These are phyloP conservation scores for Corynespora cassiicola DNA, from an alignment of 2,329 filamentous ascomycete genomes.

Conservation along the genomic window DNA sequence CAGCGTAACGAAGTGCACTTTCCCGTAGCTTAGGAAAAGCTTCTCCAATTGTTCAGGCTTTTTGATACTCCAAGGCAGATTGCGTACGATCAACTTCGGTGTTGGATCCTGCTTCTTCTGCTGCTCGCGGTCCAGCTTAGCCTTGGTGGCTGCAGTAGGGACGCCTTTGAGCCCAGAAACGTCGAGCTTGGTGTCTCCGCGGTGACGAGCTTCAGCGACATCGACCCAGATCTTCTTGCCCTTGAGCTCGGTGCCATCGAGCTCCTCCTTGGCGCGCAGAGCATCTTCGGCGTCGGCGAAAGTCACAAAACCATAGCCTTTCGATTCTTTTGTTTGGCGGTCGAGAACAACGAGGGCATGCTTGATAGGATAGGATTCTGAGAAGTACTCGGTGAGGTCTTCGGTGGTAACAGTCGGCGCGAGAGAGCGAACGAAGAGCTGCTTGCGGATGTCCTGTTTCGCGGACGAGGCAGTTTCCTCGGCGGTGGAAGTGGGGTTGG, in stretches of 20 bases:
- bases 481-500: conserved; percentile 17
- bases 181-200: conserved; percentile 57
- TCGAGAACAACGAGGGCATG: conserved; percentile 94
- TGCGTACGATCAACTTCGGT: conserved; percentile 87
- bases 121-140: conserved; percentile 73
- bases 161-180: conserved; percentile 39
- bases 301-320: conserved; percentile 96
- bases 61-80: conserved; percentile 96
- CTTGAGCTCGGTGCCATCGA: conserved; percentile 78
- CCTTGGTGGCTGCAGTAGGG: conserved; percentile 50
- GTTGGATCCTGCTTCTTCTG: conserved; percentile 70
- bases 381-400: conserved; percentile 85
- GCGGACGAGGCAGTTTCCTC: conserved; percentile 14
- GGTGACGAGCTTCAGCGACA: conserved; percentile 82
- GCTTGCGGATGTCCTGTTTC: conserved; percentile 50
- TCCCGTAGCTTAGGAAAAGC: conserved; percentile 87
- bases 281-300: conserved; percentile 95
- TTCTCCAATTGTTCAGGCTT: conserved; percentile 78
- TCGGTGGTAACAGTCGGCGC: conserved; percentile 81
- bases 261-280: conserved; percentile 76
- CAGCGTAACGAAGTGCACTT: conserved; percentile 85
- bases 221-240: conserved; percentile 86
- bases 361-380: conserved; percentile 91
- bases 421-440: conserved; percentile 87
- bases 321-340: conserved; percentile 81